Percentiles rank a stretch among this genome's conserved stretches.
Conservation (phyloP, 129 eudicot species). For the Artemisia argyi region DNA sequence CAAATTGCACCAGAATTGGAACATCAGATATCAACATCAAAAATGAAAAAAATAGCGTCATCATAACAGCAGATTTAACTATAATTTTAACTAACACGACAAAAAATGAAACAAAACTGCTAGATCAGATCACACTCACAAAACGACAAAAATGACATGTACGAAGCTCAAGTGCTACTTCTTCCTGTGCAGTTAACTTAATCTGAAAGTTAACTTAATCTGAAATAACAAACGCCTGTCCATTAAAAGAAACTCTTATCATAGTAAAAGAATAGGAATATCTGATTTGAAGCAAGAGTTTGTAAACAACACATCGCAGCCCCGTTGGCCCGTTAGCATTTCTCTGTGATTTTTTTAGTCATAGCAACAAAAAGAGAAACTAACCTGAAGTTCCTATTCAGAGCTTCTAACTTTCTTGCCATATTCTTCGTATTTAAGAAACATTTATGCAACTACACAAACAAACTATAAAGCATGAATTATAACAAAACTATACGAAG, state of each 20-base stretch:
- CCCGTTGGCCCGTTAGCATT: too few species aligned
- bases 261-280: not conserved
- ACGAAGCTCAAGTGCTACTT: conserved; percentile 97
- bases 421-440: conserved; percentile 55
- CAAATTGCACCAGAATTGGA: too few species aligned
- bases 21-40: too few species aligned
- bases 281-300: not conserved
- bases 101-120: too few species aligned
- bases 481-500: not conserved
- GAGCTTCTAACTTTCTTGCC: conserved; percentile 54
- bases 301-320: too few species aligned
- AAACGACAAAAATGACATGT: too few species aligned
- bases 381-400: conserved; percentile 85
- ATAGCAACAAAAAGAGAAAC: conserved; percentile 12
- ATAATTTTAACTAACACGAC: too few species aligned
- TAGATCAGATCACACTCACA: too few species aligned
- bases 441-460: conserved; percentile 65
- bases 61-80: too few species aligned
- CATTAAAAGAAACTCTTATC: not conserved
- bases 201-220: too few species aligned
- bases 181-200: conserved; percentile 94
- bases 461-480: not conserved
- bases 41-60: too few species aligned
- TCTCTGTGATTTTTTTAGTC: too few species aligned
- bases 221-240: conserved; percentile 5